phyloP scores from a whole-genome alignment of 805 yeast species.

The Saccharomycopsis schoenii region DNA sequence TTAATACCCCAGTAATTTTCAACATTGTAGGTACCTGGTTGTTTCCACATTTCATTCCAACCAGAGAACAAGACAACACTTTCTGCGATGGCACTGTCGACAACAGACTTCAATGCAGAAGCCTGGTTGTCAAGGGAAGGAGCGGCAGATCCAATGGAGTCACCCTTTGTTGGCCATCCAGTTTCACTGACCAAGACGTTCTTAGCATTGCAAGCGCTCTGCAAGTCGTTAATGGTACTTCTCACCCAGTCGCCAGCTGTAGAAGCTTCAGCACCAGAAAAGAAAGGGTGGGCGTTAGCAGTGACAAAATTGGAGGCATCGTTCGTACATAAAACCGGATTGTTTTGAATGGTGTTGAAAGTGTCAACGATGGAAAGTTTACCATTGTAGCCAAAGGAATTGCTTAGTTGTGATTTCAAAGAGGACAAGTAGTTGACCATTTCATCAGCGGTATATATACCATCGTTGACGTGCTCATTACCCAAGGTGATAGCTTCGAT shows the following conservation, averaged over 20 bases:
- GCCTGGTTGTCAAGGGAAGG: constrained; percentile 65
- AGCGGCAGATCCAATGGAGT: constrained; percentile 66
- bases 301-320: constrained; percentile 82
- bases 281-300: constrained; percentile 94
- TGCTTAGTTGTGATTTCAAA: constrained; percentile 61
- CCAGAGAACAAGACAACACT: constrained; percentile 72
- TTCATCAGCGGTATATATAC: constrained; percentile 63
- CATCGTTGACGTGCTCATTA: constrained; percentile 91
- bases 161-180: constrained; percentile 95
- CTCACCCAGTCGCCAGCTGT: constrained; percentile 72
- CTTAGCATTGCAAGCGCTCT: constrained; percentile 25
- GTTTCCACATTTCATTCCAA: constrained; percentile 81
- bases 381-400: constrained; percentile 78
- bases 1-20: constrained; percentile 84
- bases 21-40: constrained; percentile 54
- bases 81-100: constrained; percentile 62
- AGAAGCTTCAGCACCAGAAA: constrained; percentile 75
- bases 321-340: constrained; percentile 76
- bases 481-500: constrained; percentile 76
- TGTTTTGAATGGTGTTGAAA: constrained; percentile 83
- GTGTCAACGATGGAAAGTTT: constrained; percentile 92
- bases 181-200: constrained; percentile 76
- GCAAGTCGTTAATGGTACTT: constrained; percentile 20
- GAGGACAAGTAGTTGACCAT: constrained; percentile 49
- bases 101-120: constrained; percentile 67